Percentiles rank a stretch among this genome's conserved stretches.
These are phyloP conservation scores for Ilex aquifolium DNA, from an alignment of 257 asterid genomes.

Conservation along the genomic window DNA sequence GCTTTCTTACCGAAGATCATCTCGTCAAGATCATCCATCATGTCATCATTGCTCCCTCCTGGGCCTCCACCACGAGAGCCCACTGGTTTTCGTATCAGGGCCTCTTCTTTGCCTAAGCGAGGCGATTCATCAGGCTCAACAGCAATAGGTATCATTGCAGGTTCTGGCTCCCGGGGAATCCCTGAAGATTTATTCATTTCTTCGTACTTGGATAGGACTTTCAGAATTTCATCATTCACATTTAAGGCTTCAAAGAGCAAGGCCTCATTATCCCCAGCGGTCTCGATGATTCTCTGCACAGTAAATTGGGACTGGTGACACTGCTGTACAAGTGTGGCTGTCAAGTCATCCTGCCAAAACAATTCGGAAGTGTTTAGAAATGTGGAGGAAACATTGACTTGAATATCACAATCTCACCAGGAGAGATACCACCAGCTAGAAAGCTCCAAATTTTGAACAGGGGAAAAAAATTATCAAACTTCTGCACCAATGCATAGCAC, in stretches of 20 bases:
- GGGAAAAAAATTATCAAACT: too few relatives aligned
- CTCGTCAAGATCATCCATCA: conserved; percentile 98
- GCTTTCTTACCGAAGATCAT: conserved; percentile 89
- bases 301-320: conserved; percentile 76
- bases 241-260: conserved; percentile 90
- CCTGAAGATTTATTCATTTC: conserved; percentile 62
- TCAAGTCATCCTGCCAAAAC: conserved; percentile 71
- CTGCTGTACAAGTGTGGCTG: conserved; percentile 68
- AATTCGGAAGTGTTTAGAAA: not conserved
- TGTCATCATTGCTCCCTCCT: conserved; percentile 59
- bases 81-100: conserved; percentile 51
- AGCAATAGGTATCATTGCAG: conserved; percentile 91
- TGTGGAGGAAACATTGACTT: not conserved
- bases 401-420: not conserved
- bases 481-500: too few relatives aligned
- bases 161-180: conserved; percentile 61
- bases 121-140: conserved; percentile 84
- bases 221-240: conserved; percentile 84
- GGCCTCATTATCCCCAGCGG: conserved; percentile 88
- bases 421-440: not conserved
- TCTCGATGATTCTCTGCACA: conserved; percentile 75
- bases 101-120: conserved; percentile 50
- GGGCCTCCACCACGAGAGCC: conserved; percentile 36
- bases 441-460: not conserved
- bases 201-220: conserved; percentile 71